Base-by-base conservation (phyloP, 768 basidiomycete genomes). In the Collybiopsis luxurians region DNA sequence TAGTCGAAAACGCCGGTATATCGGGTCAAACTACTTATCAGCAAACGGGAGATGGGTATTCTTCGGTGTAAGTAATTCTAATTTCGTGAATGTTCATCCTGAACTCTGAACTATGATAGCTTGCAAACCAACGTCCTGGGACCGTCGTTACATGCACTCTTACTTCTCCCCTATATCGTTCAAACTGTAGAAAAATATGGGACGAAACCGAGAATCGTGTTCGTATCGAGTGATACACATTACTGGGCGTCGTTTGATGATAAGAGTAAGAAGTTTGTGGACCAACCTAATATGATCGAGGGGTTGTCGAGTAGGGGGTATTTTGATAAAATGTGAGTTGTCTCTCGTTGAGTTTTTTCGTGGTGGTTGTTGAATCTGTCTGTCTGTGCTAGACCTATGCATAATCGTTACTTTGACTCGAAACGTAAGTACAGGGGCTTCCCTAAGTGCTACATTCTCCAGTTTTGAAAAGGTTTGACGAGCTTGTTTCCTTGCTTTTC, bases 101-200 rank as follows among this genome's bases (percentile, higher is more conserved):
- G n/a, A n/a, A n/a, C n/a, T n/a, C n/a, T n/a, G n/a, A n/a, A n/a
- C n/a, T n/a, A 10, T 13, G 31, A 4, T 48, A 84, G 81, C 10
- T 54, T 81, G 0, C 81, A 83, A 58, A 73, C 79, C 39, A 82
- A 83, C 61, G 60, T 72, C 60, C 63, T 84, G 7, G 67, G 77
- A 0, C 71, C 69, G 6, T 66, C 73, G 4, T 66, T 81, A 0
- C 67, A 81, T 2, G 65, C 71, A 0, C 58, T 82, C 4, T 69
- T 72, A 6, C 67, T 82, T 0, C 67, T 82, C 0, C 82, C 82
- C 0, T 61, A 59, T 9, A 70, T 83, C 66, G 45, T 74, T 1
- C 62, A 70, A 27, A 76, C 80, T 0, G 71, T 74, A 0, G 58
- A 67, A 27, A 62, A 65, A n/a, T 55, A 71, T 55, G 44, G 63